phyloP scores from a whole-genome alignment of 1,139 yeast species.

The Yamadazyma pseudoaaseri region DNA sequence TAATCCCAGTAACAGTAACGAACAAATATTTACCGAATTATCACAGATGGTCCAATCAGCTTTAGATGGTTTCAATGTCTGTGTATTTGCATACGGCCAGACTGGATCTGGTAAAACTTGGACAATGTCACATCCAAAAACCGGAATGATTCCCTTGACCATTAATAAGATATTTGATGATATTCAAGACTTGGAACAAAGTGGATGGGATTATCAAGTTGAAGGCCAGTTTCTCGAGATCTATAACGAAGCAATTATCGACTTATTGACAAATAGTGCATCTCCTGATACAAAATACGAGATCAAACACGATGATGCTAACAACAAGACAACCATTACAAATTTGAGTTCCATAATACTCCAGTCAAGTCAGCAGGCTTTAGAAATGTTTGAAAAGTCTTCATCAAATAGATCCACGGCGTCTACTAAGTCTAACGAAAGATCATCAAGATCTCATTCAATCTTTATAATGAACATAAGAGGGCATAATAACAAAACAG shows the following conservation, averaged over 20 bases:
- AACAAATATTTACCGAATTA: constrained; percentile 74
- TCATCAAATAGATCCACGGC: constrained; percentile 72
- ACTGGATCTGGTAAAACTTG: constrained; percentile 96
- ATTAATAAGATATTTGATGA: constrained; percentile 69
- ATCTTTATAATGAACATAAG: constrained; percentile 65
- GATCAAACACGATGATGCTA: constrained; percentile 66
- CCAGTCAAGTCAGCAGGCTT: constrained; percentile 49
- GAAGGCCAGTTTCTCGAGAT: constrained; percentile 85
- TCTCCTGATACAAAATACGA: constrained; percentile 49
- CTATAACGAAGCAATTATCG: constrained; percentile 79
- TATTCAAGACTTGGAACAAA: constrained; percentile 44
- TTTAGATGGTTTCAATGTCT: constrained; percentile 86
- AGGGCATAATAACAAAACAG: constrained; percentile 55
- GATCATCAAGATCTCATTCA: constrained; percentile 70
- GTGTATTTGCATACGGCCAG: constrained; percentile 96
- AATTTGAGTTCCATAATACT: constrained; percentile 56
- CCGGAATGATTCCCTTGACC: constrained; percentile 85
- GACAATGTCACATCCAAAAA: constrained; percentile 74
- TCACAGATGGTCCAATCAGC: constrained; percentile 88
- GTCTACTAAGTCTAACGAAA: constrained; percentile 74
- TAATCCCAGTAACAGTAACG: constrained; percentile 50
- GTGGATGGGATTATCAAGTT: constrained; percentile 67
- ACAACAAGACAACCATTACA: constrained; percentile 55
- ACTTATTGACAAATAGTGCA: constrained; percentile 43
- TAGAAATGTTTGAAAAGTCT: constrained; percentile 52